Conservation (phyloP, 31 red algal genomes). For the Porphyra umbilicalis region DNA sequence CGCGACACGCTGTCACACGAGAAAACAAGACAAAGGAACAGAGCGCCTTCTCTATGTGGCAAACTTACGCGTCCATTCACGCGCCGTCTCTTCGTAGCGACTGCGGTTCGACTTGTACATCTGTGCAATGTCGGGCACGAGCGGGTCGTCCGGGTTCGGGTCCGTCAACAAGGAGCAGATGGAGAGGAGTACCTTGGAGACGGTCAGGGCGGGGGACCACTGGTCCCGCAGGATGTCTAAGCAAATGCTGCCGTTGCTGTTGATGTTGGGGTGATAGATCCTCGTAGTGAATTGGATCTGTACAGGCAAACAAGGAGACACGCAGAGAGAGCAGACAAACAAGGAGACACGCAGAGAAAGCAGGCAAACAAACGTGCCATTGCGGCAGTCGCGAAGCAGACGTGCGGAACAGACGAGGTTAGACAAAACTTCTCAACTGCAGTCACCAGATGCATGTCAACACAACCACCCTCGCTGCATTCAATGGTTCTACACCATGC, state of each 20-base stretch:
- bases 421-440: too few relatives aligned
- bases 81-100: slow-evolving; percentile 87
- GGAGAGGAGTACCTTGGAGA: slow-evolving; percentile 70
- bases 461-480: too few relatives aligned
- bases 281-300: slow-evolving; percentile 80
- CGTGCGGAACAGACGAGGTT: background rate
- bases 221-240: slow-evolving; percentile 49
- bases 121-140: slow-evolving; percentile 98
- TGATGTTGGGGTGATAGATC: slow-evolving; percentile 99
- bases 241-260: slow-evolving; percentile 79
- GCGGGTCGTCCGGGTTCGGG: slow-evolving; percentile 98
- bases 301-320: background rate
- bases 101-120: slow-evolving; percentile 90
- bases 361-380: background rate
- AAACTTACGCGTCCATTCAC: slow-evolving; percentile 98
- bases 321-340: background rate
- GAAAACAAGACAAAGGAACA: background rate
- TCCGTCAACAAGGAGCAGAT: slow-evolving; percentile 98
- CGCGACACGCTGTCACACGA: background rate
- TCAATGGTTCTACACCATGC: background rate
- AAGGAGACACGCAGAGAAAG: background rate
- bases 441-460: too few relatives aligned
- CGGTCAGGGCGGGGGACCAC: slow-evolving; percentile 51
- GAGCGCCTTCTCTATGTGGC: slow-evolving; percentile 10
- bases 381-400: background rate